phyloP scores from a whole-genome alignment of 805 yeast genomes.

The Suhomyces prunicola region DNA sequence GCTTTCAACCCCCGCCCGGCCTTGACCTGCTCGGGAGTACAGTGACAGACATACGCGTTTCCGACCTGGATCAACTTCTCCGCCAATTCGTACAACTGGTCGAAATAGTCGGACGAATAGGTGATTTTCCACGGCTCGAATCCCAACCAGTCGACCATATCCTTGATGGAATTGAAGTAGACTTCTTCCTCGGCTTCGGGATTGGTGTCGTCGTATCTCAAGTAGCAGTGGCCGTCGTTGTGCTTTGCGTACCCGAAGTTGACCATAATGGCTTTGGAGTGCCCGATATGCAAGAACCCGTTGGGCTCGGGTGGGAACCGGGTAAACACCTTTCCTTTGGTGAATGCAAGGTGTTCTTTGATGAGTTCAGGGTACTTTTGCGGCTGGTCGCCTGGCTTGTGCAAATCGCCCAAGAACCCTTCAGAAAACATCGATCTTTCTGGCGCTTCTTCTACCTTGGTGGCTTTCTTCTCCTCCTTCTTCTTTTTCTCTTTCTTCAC shows the following conservation, averaged over 20 bases:
- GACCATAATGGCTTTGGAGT: conserved; percentile 95
- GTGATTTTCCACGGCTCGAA: conserved; percentile 92
- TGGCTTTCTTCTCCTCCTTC: conserved; percentile 33
- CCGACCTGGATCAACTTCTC: conserved; percentile 70
- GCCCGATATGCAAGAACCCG: conserved; percentile 96
- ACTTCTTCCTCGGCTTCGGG: conserved; percentile 98
- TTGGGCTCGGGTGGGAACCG: conserved; percentile 99
- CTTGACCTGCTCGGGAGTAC: conserved; percentile 88
- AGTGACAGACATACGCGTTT: conserved; percentile 88
- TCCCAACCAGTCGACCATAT: conserved; percentile 92
- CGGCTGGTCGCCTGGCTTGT: conserved; percentile 92
- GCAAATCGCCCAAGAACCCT: conserved; percentile 93
- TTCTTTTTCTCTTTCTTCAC: conserved; percentile 71
- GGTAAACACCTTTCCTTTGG: conserved; percentile 82
- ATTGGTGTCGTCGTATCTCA: conserved; percentile 95
- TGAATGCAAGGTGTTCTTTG: conserved; percentile 72
- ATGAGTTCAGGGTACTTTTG: conserved; percentile 85
- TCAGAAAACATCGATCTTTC: conserved; percentile 83
- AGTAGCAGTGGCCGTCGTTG: conserved; percentile 82
- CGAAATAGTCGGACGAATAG: conserved; percentile 94
- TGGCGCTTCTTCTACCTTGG: conserved; percentile 13
- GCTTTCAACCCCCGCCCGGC: conserved; percentile 85
- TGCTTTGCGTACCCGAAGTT: conserved; percentile 95
- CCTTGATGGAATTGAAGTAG: conserved; percentile 78
- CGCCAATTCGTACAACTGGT: conserved; percentile 82